Evolutionary conservation across 345 rosid species (phyloP).

Genomic region (Microthlaspi erraticum): DNA sequence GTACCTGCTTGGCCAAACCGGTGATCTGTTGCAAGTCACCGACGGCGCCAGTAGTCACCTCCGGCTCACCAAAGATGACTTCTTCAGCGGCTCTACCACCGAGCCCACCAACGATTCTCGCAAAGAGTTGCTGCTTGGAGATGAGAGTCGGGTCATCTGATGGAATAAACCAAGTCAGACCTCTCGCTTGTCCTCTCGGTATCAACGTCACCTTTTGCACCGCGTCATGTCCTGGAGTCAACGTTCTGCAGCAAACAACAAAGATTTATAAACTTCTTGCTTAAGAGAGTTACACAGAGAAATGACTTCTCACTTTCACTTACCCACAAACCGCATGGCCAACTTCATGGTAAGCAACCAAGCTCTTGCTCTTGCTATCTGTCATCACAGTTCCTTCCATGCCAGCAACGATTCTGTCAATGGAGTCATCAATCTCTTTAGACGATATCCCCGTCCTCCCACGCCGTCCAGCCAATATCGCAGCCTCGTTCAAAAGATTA

Average conservation of each 20-base stretch:
- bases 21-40: constrained; percentile 99
- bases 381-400: constrained; percentile 99
- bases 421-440: constrained; percentile 94
- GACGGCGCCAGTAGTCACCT: constrained; percentile 97
- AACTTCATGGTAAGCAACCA: constrained; percentile 97
- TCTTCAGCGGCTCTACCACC: constrained; percentile 99
- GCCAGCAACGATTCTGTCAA: constrained; percentile 97
- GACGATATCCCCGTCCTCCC: constrained; percentile 82
- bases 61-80: constrained; percentile 90
- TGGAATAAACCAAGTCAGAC: constrained; percentile 99
- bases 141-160: constrained; percentile 91
- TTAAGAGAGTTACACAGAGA: neutral
- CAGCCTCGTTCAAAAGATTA: constrained; percentile 95
- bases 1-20: constrained; percentile 88
- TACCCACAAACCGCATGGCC: constrained; percentile 97
- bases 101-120: constrained; percentile 96
- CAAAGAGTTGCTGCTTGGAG: constrained; percentile 96
- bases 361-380: constrained; percentile 94
- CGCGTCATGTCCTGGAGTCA: constrained; percentile 96
- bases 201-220: constrained; percentile 93
- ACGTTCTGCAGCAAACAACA: constrained; percentile 63
- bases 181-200: constrained; percentile 97
- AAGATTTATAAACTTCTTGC: neutral
- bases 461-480: constrained; percentile 93
- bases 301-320: constrained; percentile 47